These are phyloP conservation scores for Triticum turgidum DNA, from an alignment of 176 grass and related monocot species.

Conservation along the genomic window DNA sequence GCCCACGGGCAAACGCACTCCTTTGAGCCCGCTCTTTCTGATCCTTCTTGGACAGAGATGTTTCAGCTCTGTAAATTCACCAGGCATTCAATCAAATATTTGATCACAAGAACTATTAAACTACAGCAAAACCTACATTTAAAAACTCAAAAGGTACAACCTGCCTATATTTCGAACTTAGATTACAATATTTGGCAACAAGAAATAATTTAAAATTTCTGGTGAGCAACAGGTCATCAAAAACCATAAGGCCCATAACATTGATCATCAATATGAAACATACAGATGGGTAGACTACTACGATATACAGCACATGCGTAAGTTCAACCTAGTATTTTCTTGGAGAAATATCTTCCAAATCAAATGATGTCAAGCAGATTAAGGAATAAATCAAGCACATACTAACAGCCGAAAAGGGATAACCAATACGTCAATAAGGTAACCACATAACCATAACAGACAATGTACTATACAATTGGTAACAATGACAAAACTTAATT, in stretches of 20 bases:
- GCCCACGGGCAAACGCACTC: slow-evolving; percentile 34
- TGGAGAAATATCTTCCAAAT: not conserved
- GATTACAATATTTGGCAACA: too few relatives aligned
- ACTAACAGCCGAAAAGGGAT: not conserved
- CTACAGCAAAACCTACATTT: not conserved
- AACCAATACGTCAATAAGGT: not conserved
- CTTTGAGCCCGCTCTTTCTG: slow-evolving; percentile 42
- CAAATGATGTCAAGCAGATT: not conserved
- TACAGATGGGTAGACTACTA: not conserved
- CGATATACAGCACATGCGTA: not conserved
- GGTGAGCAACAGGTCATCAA: not conserved
- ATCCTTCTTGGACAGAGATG: slow-evolving; percentile 53
- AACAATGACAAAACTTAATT: not conserved
- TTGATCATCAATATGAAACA: not conserved
- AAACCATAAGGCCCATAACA: too few relatives aligned
- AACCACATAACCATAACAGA: not conserved
- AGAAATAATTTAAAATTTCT: not conserved
- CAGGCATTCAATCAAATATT: slow-evolving; percentile 28
- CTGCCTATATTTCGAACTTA: slow-evolving; percentile 1
- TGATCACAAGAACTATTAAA: not conserved
- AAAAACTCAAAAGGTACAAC: not conserved
- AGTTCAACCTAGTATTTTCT: not conserved
- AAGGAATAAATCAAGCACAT: slow-evolving; percentile 13
- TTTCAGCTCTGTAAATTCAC: slow-evolving; percentile 33
- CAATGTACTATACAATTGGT: not conserved